Evolutionary conservation across 768 basidiomycete species (phyloP).

Genomic region (Rhodocollybia butyracea): DNA sequence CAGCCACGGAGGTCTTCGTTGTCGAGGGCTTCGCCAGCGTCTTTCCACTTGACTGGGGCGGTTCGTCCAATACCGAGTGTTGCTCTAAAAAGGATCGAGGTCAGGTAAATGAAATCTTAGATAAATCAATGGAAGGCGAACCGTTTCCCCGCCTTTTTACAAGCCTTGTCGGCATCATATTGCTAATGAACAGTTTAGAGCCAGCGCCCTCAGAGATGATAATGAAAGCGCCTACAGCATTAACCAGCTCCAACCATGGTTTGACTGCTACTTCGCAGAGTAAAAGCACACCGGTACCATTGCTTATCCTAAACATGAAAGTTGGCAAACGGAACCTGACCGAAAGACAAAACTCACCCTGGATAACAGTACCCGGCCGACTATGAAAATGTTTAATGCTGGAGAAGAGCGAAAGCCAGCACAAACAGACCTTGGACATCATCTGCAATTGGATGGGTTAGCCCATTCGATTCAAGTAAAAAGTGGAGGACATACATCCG

Average conservation of each 20-base stretch:
- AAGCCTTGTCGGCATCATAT: slow-evolving; percentile 47
- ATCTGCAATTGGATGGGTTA: slow-evolving; percentile 31
- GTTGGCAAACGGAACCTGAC: neutral
- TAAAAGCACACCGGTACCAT: slow-evolving; percentile 50
- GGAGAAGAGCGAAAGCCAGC: neutral
- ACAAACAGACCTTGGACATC: slow-evolving; percentile 52
- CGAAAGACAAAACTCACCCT: slow-evolving; percentile 28
- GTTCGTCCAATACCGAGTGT: slow-evolving; percentile 54
- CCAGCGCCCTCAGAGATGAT: no score
- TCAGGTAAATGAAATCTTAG: neutral
- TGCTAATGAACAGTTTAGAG: slow-evolving; percentile 24
- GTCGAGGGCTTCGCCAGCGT: slow-evolving; percentile 48
- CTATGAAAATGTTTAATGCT: slow-evolving; percentile 19
- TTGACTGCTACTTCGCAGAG: slow-evolving; percentile 59
- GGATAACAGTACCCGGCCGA: slow-evolving; percentile 57
- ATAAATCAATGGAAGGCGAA: slow-evolving; percentile 11
- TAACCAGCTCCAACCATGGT: slow-evolving; percentile 46
- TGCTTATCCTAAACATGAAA: slow-evolving; percentile 37
- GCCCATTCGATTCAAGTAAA: neutral
- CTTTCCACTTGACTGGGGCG: slow-evolving; percentile 56
- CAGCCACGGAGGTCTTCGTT: slow-evolving; percentile 50
- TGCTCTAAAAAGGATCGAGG: slow-evolving; percentile 28
- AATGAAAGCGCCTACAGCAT: slow-evolving; percentile 27
- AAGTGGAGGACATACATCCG: slow-evolving; percentile 40
- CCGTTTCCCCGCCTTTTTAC: slow-evolving; percentile 38